Conservation (phyloP, 1,139 yeast genomes). For the Eremothecium sinecaudum region DNA sequence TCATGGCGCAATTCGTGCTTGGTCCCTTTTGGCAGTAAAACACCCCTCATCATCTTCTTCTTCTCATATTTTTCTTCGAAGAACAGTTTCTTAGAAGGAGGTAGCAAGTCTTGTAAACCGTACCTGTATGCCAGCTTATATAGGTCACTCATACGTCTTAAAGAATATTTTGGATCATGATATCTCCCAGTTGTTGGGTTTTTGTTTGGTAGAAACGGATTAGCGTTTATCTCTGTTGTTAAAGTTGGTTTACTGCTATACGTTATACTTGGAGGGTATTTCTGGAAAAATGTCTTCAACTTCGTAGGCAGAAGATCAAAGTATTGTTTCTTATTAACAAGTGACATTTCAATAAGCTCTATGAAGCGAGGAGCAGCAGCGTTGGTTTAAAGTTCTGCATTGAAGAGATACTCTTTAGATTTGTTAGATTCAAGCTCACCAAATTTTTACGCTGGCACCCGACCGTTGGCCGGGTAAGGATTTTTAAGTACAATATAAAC, state of each 20-base stretch:
- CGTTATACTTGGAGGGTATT: conserved; percentile 79
- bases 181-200: conserved; percentile 72
- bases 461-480: too few species aligned
- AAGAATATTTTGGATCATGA: conserved; percentile 71
- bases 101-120: conserved; percentile 73
- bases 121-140: conserved; percentile 74
- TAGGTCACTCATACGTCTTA: conserved; percentile 77
- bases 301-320: conserved; percentile 59
- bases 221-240: conserved; percentile 58
- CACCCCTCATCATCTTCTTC: conserved; percentile 71
- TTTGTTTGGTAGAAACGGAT: conserved; percentile 82
- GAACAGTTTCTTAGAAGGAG: conserved; percentile 62
- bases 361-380: too few species aligned
- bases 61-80: conserved; percentile 66
- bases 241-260: conserved; percentile 60
- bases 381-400: too few species aligned
- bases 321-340: conserved; percentile 25
- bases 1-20: conserved; percentile 68
- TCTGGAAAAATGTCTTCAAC: conserved; percentile 66
- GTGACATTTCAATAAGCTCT: too few species aligned
- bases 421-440: too few species aligned
- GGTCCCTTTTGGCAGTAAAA: conserved; percentile 66
- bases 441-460: too few species aligned
- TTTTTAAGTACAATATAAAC: too few species aligned
- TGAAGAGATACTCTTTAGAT: too few species aligned